A percentile compares a stretch with the other conserved stretches of the same genome.
phyloP scores from a whole-genome alignment of 2,329 filamentous ascomycete species.

The Tympanopsis confertula region DNA sequence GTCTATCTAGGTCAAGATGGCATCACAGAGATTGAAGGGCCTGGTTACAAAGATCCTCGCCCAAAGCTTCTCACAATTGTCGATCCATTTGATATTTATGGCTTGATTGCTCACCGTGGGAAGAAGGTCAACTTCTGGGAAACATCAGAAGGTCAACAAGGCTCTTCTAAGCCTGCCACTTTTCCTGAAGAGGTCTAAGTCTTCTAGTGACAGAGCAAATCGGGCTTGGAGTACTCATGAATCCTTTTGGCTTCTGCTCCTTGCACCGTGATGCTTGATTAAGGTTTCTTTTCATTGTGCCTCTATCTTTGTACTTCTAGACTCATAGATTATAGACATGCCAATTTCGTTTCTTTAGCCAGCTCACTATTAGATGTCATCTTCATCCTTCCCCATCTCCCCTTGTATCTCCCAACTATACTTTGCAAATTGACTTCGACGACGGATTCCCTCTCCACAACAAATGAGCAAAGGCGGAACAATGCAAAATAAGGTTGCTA shows the following conservation, averaged over 20 bases:
- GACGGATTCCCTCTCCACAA: conserved; percentile 21
- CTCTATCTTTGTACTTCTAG: too few species aligned
- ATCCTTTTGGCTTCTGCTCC: too few species aligned
- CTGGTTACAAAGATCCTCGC: conserved; percentile 16
- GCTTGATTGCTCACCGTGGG: conserved; percentile 8
- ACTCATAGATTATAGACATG: too few species aligned
- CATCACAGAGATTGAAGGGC: conserved; percentile 17
- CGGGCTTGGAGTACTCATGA: too few species aligned
- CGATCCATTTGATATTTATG: conserved; percentile 16
- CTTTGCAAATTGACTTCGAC: conserved; percentile 20
- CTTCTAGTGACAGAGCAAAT: too few species aligned
- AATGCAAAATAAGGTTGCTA: conserved; percentile 26
- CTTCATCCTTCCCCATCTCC: neutral
- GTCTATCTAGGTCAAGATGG: conserved; percentile 26
- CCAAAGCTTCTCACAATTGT: conserved; percentile 8
- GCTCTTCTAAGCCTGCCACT: too few species aligned
- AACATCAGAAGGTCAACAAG: too few species aligned
- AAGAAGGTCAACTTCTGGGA: conserved; percentile 14
- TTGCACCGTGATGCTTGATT: too few species aligned
- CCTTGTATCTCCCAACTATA: conserved; percentile 8
- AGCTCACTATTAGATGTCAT: neutral
- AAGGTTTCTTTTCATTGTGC: too few species aligned
- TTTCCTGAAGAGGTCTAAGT: too few species aligned
- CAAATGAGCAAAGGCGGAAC: conserved; percentile 21
- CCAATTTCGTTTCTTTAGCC: too few species aligned